Conservation (phyloP, 2,329 filamentous ascomycete genomes). For the Colletotrichum agaves region DNA sequence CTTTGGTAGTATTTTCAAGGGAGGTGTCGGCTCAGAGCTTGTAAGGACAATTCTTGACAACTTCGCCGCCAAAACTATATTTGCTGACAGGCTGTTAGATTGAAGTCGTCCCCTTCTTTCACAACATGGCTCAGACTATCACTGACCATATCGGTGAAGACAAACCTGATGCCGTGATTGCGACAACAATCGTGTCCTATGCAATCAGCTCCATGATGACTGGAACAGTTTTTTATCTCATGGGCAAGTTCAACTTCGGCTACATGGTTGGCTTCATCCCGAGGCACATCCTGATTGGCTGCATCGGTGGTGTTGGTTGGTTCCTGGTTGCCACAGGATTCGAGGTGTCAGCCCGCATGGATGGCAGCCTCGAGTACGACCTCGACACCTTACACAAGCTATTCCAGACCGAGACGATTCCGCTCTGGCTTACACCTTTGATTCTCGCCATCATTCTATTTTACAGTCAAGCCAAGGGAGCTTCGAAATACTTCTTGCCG, state of each 20-base stretch:
- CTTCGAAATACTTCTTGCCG: conserved; percentile 87
- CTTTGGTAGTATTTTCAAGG: conserved; percentile 85
- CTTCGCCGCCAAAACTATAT: conserved; percentile 13
- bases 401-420: conserved; percentile 76
- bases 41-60: conserved; percentile 52
- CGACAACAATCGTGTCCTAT: conserved; percentile 93
- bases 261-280: conserved; percentile 98
- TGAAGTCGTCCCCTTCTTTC: conserved; percentile 98
- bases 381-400: conserved; percentile 80
- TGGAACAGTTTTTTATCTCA: conserved; percentile 88
- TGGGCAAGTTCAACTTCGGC: conserved; percentile 88
- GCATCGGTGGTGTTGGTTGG: conserved; percentile 96
- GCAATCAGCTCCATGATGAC: conserved; percentile 91
- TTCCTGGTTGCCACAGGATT: conserved; percentile 93
- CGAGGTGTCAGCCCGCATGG: conserved; percentile 89
- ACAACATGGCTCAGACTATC: conserved; percentile 96
- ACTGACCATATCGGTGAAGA: conserved; percentile 81
- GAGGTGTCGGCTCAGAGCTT: conserved; percentile 94
- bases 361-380: conserved; percentile 86
- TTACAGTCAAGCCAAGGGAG: conserved; percentile 78
- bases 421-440: conserved; percentile 86
- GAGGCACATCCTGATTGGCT: conserved; percentile 94
- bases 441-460: conserved; percentile 80
- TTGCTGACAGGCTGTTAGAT: conserved; percentile 64
- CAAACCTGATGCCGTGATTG: conserved; percentile 85